Evolutionary conservation across 805 yeast genomes (phyloP).

Genomic region (Kluyveromyces aestuarii): DNA sequence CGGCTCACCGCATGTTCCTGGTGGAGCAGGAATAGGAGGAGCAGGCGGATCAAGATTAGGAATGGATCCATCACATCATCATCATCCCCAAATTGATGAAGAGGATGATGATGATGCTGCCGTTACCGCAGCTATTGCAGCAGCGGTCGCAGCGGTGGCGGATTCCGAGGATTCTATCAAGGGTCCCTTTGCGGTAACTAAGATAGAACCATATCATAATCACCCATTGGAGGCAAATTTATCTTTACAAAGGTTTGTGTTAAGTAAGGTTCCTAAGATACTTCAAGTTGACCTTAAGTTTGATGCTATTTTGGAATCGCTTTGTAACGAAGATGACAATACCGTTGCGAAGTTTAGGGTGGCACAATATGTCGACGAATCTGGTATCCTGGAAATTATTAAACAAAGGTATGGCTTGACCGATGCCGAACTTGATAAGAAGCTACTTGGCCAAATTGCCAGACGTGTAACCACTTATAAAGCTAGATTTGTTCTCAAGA

Average conservation of each 20-base stretch:
- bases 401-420: conserved; percentile 24
- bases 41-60: background rate
- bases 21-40: background rate
- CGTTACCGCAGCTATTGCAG: conserved; percentile 28
- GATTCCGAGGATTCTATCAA: conserved; percentile 11
- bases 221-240: conserved; percentile 28
- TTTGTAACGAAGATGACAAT: conserved; percentile 24
- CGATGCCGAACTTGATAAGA: conserved; percentile 25
- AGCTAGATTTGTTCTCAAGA: conserved; percentile 27
- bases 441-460: conserved; percentile 21
- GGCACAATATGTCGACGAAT: conserved; percentile 26
- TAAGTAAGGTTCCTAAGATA: conserved; percentile 27
- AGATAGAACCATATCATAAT: conserved; percentile 28
- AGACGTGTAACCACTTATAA: conserved; percentile 30
- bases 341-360: conserved; percentile 26
- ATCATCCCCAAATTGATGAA: background rate
- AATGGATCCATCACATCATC: background rate
- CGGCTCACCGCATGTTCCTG: background rate
- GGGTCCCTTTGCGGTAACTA: conserved; percentile 29
- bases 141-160: conserved; percentile 28
- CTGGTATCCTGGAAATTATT: conserved; percentile 24
- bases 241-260: conserved; percentile 22
- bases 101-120: conserved; percentile 7
- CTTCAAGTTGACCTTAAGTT: conserved; percentile 27
- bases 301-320: conserved; percentile 23